phyloP scores from a whole-genome alignment of 1,284 basidiomycete genomes.

The Apiotrichum siamense region DNA sequence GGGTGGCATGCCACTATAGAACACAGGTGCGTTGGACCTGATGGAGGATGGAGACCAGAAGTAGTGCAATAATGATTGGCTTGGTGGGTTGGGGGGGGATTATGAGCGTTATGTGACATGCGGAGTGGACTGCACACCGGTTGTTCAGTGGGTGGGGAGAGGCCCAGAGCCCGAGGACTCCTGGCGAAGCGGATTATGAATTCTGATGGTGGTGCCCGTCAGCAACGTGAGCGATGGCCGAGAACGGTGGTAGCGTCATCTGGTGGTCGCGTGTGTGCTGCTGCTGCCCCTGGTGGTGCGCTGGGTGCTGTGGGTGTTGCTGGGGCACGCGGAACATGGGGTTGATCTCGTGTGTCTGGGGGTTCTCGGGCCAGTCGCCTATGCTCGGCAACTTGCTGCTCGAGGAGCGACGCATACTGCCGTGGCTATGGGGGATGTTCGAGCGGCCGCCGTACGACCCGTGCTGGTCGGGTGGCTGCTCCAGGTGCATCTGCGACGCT shows the following conservation, averaged over 20 bases:
- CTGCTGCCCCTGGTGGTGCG: constrained; percentile 13
- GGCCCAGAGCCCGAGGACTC: too few species aligned
- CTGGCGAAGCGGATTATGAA: too few species aligned
- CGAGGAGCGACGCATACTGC: constrained; percentile 21
- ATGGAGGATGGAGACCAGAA: too few species aligned
- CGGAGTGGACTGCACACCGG: too few species aligned
- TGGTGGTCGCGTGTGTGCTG: constrained; percentile 29
- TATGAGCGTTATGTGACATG: too few species aligned
- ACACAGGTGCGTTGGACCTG: too few species aligned
- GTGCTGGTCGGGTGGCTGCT: background rate
- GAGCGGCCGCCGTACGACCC: too few species aligned
- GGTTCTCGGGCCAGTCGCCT: constrained; percentile 49
- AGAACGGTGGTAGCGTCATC: constrained; percentile 44
- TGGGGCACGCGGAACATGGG: constrained; percentile 73
- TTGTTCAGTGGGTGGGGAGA: too few species aligned
- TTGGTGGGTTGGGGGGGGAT: too few species aligned
- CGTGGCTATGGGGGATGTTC: constrained; percentile 15
- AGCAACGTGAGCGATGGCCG: constrained; percentile 48
- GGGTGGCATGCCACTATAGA: too few species aligned
- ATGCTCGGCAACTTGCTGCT: constrained; percentile 45
- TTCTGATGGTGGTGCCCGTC: background rate
- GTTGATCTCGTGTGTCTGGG: constrained; percentile 55
- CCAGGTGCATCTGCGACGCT: constrained; percentile 4
- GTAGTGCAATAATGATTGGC: too few species aligned
- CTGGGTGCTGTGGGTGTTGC: constrained; percentile 4